Conservation (phyloP, 2,329 filamentous ascomycete species). For the Penicillium sp. region DNA sequence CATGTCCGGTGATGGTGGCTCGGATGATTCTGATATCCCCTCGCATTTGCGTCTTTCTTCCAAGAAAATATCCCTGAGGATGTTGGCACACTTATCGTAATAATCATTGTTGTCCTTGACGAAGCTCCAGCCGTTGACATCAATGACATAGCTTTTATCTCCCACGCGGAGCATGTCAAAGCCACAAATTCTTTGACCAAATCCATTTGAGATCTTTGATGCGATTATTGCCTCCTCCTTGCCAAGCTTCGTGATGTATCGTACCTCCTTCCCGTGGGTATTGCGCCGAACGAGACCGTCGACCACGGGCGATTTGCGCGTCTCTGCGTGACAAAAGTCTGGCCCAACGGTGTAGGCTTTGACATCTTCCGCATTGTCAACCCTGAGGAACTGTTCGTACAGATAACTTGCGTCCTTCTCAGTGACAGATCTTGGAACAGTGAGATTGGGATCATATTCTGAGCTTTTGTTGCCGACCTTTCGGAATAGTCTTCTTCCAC, state of each 20-base stretch:
- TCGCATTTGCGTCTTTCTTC: slow-evolving; percentile 62
- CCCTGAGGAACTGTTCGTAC: slow-evolving; percentile 94
- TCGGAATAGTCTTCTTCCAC: slow-evolving; percentile 86
- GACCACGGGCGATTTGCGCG: slow-evolving; percentile 93
- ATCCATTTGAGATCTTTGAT: slow-evolving; percentile 82
- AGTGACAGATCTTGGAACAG: slow-evolving; percentile 74
- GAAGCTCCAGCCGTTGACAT: slow-evolving; percentile 99
- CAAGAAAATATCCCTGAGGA: slow-evolving; percentile 84
- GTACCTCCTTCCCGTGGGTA: slow-evolving; percentile 93
- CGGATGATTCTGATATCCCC: slow-evolving; percentile 34
- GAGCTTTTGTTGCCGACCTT: slow-evolving; percentile 99
- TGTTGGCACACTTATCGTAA: slow-evolving; percentile 85
- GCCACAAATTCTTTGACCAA: slow-evolving; percentile 92
- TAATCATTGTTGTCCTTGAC: slow-evolving; percentile 99
- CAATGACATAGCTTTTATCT: slow-evolving; percentile 93
- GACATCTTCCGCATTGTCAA: slow-evolving; percentile 96
- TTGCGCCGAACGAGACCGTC: slow-evolving; percentile 95
- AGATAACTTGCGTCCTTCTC: slow-evolving; percentile 83
- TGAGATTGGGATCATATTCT: slow-evolving; percentile 79
- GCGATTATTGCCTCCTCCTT: slow-evolving; percentile 82
- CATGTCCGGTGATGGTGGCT: slow-evolving; percentile 38
- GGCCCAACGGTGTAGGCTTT: slow-evolving; percentile 97
- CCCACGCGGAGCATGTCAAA: slow-evolving; percentile 89
- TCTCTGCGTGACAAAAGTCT: slow-evolving; percentile 93
- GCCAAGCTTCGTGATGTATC: slow-evolving; percentile 85